Conservation (phyloP, 768 basidiomycete species). For the Suillus decipiens region DNA sequence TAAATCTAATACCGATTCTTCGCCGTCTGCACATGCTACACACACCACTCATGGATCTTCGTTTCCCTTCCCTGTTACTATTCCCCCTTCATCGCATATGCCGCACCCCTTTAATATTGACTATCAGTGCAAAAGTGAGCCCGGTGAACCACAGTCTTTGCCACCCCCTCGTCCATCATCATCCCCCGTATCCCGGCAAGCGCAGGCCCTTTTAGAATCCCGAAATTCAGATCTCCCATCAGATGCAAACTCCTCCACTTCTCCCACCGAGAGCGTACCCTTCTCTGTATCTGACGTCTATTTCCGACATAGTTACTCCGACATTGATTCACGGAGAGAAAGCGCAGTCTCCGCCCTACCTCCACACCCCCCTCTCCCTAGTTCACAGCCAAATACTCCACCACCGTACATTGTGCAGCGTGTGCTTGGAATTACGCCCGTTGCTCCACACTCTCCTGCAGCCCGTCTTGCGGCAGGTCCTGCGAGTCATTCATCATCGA, state of each 20-base stretch:
- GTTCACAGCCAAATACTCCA: conserved; percentile 21
- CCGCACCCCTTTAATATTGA: conserved; percentile 21
- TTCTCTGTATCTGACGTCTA: conserved; percentile 56
- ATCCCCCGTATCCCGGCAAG: conserved; percentile 24
- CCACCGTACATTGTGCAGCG: conserved; percentile 35
- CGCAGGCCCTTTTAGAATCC: conserved; percentile 25
- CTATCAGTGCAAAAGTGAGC: conserved; percentile 17
- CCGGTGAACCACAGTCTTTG: background rate
- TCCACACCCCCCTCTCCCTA: conserved; percentile 44
- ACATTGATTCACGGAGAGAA: conserved; percentile 32
- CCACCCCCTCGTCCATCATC: conserved; percentile 14
- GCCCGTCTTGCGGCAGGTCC: background rate
- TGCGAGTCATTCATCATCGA: conserved; percentile 1
- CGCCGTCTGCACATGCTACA: conserved; percentile 23
- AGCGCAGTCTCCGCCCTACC: conserved; percentile 40
- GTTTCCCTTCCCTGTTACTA: conserved; percentile 49
- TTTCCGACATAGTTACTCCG: conserved; percentile 44
- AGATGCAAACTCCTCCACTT: conserved; percentile 52
- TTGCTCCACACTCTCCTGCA: conserved; percentile 16
- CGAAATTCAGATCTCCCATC: conserved; percentile 30
- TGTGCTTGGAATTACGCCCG: conserved; percentile 31
- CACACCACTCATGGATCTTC: conserved; percentile 27
- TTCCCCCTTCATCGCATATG: conserved; percentile 44
- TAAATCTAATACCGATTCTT: conserved; percentile 19
- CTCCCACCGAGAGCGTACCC: conserved; percentile 59